Evolutionary conservation across 495 filamentous ascomycete species (phyloP).

Genomic region (Amniculicola lignicola): DNA sequence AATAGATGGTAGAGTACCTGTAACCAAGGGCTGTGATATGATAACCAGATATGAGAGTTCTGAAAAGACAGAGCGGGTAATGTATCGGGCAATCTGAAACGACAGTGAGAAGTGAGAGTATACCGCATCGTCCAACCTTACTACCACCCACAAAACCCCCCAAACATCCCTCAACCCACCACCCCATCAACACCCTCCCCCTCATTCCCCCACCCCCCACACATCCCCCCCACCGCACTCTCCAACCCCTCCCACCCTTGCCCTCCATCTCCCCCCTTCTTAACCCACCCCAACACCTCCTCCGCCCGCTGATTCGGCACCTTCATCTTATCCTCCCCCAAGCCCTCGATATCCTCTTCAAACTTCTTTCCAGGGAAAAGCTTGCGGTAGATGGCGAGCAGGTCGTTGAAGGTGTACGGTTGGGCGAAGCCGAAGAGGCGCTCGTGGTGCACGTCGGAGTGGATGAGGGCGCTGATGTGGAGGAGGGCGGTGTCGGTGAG

Average conservation of each 20-base stretch:
- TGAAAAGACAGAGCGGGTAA: no score
- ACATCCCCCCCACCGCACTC: constrained; percentile 12
- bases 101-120: no score
- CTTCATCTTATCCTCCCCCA: constrained; percentile 10
- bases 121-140: no score
- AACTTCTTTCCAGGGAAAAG: constrained; percentile 20
- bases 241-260: constrained; percentile 18
- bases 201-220: no score
- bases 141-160: no score
- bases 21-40: no score
- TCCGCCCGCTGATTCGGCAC: constrained; percentile 19
- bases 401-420: constrained; percentile 19
- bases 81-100: no score
- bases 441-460: constrained; percentile 22
- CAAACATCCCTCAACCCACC: no score
- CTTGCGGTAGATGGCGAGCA: constrained; percentile 21
- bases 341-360: constrained; percentile 14
- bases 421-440: constrained; percentile 29
- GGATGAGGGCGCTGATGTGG: constrained; percentile 29
- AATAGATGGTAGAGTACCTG: no score
- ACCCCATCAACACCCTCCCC: no score
- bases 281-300: constrained; percentile 27
- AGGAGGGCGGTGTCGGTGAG: constrained; percentile 23
- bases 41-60: no score
- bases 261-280: constrained; percentile 9